Base-by-base conservation (phyloP, 2,329 filamentous ascomycete genomes). In the Colletotrichum musae region DNA sequence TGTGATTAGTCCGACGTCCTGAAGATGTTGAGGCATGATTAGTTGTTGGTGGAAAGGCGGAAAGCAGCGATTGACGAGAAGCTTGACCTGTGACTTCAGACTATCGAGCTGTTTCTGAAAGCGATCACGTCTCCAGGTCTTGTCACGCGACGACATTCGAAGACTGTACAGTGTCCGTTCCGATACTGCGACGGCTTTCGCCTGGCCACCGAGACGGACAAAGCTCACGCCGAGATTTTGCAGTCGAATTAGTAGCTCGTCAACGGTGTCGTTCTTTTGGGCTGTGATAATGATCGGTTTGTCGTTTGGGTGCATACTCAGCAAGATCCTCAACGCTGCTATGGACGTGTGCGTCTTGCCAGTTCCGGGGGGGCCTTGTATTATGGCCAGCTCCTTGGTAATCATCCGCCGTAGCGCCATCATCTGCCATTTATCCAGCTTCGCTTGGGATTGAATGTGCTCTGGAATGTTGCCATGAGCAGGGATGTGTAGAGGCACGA, bases 261-360 rank as follows among this genome's bases (percentile, higher is more conserved):
- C 94, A 0, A 97, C 82, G 0, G 94, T 94, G 78, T 97, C 94
- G 68, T 98, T 98, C 0, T 94, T 98, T 74, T 97, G 94, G 7
- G 94, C 94, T 0, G 94, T 88, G 4, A 97, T 85, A 21, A 97
- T 85, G 36, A 98, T 90, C 0, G 93, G 93, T 9, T 90, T 86
- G 66, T 91, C 89, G 2, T 76, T 74, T 2, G 78, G 76, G 74
- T 88, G 85, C 61, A 92, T 93, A 1, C 84, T 79, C 0, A 94
- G 82, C 61, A 95, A 82, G 1, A 91, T 84, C 54, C 88, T 89
- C 10, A 98, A 78, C 0, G 92, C 92, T 28, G 90, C 82, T 2
- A 95, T 89, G 0, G 94, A 96, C 0, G 94, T 92, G 72, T 92
- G 92, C 0, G 95, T 98, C 76, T 98, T 98, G 5, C 88, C 88